phyloP scores from a whole-genome alignment of 768 basidiomycete genomes.

The Holtermanniella nyarrowii region DNA sequence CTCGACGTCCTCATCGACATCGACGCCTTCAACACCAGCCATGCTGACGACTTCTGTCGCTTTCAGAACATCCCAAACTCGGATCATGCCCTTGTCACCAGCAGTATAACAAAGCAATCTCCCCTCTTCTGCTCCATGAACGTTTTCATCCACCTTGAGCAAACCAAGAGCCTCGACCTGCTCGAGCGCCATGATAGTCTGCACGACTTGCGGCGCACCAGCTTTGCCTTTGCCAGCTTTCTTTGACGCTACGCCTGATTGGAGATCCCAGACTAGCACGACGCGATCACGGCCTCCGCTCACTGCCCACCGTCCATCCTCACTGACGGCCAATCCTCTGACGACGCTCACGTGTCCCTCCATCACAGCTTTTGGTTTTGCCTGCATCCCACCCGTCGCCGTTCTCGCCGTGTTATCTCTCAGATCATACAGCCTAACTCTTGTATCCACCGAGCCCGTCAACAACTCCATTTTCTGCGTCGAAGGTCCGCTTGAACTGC shows the following conservation, averaged over 20 bases:
- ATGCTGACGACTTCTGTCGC: constrained; percentile 54
- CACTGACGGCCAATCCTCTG: constrained; percentile 71
- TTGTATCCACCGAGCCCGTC: constrained; percentile 84
- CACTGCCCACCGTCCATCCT: constrained; percentile 78
- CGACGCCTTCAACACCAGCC: constrained; percentile 44
- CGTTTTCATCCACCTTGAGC: constrained; percentile 48
- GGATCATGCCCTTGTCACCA: constrained; percentile 77
- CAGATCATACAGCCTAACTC: constrained; percentile 85
- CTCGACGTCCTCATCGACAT: constrained; percentile 44
- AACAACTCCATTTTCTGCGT: constrained; percentile 59
- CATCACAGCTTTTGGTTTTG: constrained; percentile 61
- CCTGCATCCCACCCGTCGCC: constrained; percentile 41
- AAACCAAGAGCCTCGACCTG: constrained; percentile 79
- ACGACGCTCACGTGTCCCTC: constrained; percentile 95
- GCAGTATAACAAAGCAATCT: constrained; percentile 69
- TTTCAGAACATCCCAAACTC: constrained; percentile 69
- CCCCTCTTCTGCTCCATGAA: constrained; percentile 43
- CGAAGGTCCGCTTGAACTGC: constrained; percentile 16
- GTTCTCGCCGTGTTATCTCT: constrained; percentile 54
- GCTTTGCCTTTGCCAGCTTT: constrained; percentile 40
- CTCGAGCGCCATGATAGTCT: constrained; percentile 69
- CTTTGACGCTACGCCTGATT: constrained; percentile 23
- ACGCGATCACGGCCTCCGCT: constrained; percentile 90
- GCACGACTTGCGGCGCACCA: constrained; percentile 51
- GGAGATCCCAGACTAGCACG: constrained; percentile 81